Percentiles rank a stretch among this genome's conserved stretches.
Evolutionary conservation across 176 grass and related monocot species (phyloP).

Genomic region (Hsuehochloa calcarea): DNA sequence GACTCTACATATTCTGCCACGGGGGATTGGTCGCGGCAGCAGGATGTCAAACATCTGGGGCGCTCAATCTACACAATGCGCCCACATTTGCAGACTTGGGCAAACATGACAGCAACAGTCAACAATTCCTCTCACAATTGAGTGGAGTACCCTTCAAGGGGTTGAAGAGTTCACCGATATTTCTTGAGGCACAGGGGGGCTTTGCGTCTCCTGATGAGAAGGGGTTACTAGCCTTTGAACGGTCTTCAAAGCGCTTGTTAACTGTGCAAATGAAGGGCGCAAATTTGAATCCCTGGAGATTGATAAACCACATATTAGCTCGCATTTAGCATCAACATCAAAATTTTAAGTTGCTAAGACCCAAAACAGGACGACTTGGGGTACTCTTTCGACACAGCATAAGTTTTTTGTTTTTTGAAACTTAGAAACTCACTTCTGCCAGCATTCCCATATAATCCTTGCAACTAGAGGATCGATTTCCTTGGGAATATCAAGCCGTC

Average conservation of each 20-base stretch:
- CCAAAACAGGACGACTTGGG: neutral
- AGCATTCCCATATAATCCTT: constrained; percentile 88
- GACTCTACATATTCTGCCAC: constrained; percentile 47
- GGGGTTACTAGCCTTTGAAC: constrained; percentile 72
- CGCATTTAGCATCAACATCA: neutral
- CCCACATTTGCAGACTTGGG: constrained; percentile 44
- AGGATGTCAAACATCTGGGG: constrained; percentile 43
- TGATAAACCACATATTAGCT: constrained; percentile 1
- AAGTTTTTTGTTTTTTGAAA: neutral
- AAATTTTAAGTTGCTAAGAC: neutral
- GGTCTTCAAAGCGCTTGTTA: constrained; percentile 74
- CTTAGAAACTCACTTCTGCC: constrained; percentile 80
- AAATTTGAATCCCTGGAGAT: constrained; percentile 70
- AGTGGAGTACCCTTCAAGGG: constrained; percentile 38
- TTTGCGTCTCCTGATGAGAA: constrained; percentile 68
- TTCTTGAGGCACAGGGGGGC: constrained; percentile 65
- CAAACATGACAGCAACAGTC: constrained; percentile 28
- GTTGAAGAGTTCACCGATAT: constrained; percentile 89
- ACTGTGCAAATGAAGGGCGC: constrained; percentile 80
- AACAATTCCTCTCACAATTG: constrained; percentile 28
- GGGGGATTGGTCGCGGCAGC: constrained; percentile 9
- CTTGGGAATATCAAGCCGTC: constrained; percentile 87
- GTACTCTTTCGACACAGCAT: neutral
- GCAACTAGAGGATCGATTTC: constrained; percentile 87
- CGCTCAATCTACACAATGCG: constrained; percentile 51